A percentile compares a stretch with the other conserved stretches of the same genome.
Conservation (phyloP, 176 grass and related monocot species). For the Phyllostachys edulis region DNA sequence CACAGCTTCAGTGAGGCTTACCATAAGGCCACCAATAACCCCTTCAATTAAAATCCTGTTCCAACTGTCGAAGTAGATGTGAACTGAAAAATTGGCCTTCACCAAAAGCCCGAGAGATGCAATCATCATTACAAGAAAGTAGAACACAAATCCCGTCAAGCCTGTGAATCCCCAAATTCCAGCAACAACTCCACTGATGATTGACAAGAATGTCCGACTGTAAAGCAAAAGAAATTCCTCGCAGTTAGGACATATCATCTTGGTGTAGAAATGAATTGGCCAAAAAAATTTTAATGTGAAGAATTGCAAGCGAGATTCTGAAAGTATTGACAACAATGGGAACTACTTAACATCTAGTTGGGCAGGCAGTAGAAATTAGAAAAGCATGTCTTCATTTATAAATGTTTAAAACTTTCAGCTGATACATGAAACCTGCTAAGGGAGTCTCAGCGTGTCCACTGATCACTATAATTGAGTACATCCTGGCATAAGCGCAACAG, state of each 20-base stretch:
- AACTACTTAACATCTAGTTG: neutral
- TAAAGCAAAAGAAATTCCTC: conserved; percentile 20
- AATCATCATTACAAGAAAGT: conserved; percentile 72
- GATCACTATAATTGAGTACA: neutral
- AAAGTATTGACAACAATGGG: neutral
- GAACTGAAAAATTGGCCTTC: conserved; percentile 73
- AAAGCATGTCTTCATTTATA: neutral
- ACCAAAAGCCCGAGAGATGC: conserved; percentile 55
- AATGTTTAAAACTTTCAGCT: neutral
- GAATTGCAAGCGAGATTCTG: neutral
- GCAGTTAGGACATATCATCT: conserved; percentile 11
- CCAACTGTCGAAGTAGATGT: conserved; percentile 78
- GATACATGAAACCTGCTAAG: neutral
- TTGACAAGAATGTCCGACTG: conserved; percentile 89
- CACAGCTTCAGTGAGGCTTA: conserved; percentile 35
- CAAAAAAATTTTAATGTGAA: neutral
- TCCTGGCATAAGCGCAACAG: neutral
- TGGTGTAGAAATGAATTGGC: neutral
- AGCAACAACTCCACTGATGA: conserved; percentile 84
- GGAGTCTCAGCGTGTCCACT: neutral
- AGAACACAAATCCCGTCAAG: conserved; percentile 74
- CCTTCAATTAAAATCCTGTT: conserved; percentile 84
- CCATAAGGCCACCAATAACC: conserved; percentile 84
- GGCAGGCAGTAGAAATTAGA: neutral
- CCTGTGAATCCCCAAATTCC: conserved; percentile 85